A percentile compares a stretch with the other conserved stretches of the same genome.
These are phyloP conservation scores for Leishmania mexicana DNA, from an alignment of 208 protist genomes.

Conservation along the genomic window DNA sequence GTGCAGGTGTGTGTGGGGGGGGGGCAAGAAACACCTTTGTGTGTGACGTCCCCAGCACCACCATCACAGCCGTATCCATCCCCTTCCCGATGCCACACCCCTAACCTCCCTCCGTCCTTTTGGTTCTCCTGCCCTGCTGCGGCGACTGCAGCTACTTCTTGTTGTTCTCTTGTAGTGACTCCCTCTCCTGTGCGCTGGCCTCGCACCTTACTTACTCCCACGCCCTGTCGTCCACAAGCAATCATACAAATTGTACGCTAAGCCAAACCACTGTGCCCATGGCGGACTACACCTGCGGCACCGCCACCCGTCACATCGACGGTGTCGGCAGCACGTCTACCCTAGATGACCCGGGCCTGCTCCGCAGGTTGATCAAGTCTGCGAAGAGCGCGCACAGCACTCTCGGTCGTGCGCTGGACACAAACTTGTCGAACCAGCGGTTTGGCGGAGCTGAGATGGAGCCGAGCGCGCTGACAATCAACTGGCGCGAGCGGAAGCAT, in stretches of 20 bases:
- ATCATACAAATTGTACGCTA: not conserved
- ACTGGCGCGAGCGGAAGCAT: constrained; percentile 42
- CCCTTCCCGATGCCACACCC: not conserved
- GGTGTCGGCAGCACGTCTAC: not conserved
- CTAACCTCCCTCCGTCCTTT: not conserved
- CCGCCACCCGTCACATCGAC: not conserved
- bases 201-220: not conserved
- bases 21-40: not conserved
- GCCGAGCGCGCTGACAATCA: constrained; percentile 54
- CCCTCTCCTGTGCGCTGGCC: not conserved
- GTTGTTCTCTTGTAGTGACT: not conserved
- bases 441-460: constrained; percentile 37
- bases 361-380: constrained; percentile 47
- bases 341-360: constrained; percentile 59
- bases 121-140: not conserved
- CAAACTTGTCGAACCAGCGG: constrained; percentile 42
- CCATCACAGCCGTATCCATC: not conserved
- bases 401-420: constrained; percentile 65
- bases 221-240: not conserved
- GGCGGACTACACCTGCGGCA: constrained; percentile 5
- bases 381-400: constrained; percentile 65
- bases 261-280: not conserved
- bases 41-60: not conserved
- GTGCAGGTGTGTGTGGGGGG: not conserved
- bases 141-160: not conserved